These are phyloP conservation scores for Penicillium herquei DNA, from an alignment of 495 filamentous ascomycete species.

Conservation along the genomic window DNA sequence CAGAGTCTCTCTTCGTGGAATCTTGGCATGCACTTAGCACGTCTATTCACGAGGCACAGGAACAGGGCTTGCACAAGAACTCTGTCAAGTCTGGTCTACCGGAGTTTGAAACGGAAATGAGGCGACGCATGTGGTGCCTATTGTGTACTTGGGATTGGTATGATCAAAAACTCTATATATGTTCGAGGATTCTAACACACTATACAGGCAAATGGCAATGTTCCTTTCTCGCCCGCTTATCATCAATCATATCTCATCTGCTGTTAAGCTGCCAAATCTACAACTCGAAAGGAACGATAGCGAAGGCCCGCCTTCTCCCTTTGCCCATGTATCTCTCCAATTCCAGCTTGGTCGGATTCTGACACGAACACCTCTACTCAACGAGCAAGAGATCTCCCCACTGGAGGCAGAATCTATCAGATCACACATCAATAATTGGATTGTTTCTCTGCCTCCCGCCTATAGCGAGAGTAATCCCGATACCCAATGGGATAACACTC, in stretches of 20 bases:
- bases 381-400: constrained; percentile 5
- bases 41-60: constrained; percentile 50
- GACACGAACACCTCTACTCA: constrained; percentile 11
- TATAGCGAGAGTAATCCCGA: constrained; percentile 41
- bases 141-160: constrained; percentile 41
- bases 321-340: constrained; percentile 24
- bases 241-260: constrained; percentile 20
- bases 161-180: not conserved
- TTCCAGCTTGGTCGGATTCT: constrained; percentile 23
- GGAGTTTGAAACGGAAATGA: constrained; percentile 41
- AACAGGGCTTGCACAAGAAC: constrained; percentile 50
- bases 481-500: constrained; percentile 42
- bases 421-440: constrained; percentile 39
- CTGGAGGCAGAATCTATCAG: constrained; percentile 18
- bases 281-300: constrained; percentile 18
- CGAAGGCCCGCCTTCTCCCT: constrained; percentile 19
- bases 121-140: constrained; percentile 37
- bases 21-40: constrained; percentile 49
- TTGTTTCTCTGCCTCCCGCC: constrained; percentile 38
- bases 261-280: constrained; percentile 25
- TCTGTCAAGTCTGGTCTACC: constrained; percentile 31
- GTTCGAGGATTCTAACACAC: not conserved
- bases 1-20: constrained; percentile 50
- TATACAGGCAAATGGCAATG: constrained; percentile 30
- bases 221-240: constrained; percentile 28